Evolutionary conservation across 192 early-diverging fungal genomes (phyloP), one percentile per base, ranked within the genome.

Genomic region (Diversispora epigaea): DNA sequence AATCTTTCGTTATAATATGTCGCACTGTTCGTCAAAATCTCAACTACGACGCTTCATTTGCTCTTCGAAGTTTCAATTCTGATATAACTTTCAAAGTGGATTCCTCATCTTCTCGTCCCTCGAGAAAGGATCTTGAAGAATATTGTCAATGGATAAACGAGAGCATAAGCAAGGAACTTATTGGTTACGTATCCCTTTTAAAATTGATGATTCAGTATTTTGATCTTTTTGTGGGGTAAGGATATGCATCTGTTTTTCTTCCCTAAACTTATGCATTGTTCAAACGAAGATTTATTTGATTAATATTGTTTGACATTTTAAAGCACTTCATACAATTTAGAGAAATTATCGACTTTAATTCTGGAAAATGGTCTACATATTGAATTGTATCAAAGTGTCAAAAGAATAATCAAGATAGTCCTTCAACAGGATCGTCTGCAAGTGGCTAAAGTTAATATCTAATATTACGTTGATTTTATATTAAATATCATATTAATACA

Each of bases 361-460:
- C 32, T 49, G 10, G 65, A 67, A 15, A 10, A 67, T 25, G 46
- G 65, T 19, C 40, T 67, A 11, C 44, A 21, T 19, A n/a, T n/a
- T 22, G 65, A 67, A 46, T 49, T 67, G 47, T 67, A 67, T 67
- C 65, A 67, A 44, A 67, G 65, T 67, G 40, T 67, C n/a, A 67
- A 67, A 21, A 67, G 65, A 25, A 19, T 67, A 15, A 21, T 49
- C 25, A 67, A 50, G 47, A 22, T 6, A 25, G n/a, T 25, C 7
- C n/a, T 19, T 58, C 9, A 17, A 5, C 14, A 58, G 22, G 19
- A 10, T 6, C n/a, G 22, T 19, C n/a, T 19, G n/a, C 9, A 19
- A 58, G 21, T 58, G 19, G 22, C 22, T 19, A 25, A 9, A 21
- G 22, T 58, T 22, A 3, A 6, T 58, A 22, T 21, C 6, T 58